These are phyloP conservation scores for Hemerocallis citrina DNA, from an alignment of 106 monocot species.

Conservation along the genomic window DNA sequence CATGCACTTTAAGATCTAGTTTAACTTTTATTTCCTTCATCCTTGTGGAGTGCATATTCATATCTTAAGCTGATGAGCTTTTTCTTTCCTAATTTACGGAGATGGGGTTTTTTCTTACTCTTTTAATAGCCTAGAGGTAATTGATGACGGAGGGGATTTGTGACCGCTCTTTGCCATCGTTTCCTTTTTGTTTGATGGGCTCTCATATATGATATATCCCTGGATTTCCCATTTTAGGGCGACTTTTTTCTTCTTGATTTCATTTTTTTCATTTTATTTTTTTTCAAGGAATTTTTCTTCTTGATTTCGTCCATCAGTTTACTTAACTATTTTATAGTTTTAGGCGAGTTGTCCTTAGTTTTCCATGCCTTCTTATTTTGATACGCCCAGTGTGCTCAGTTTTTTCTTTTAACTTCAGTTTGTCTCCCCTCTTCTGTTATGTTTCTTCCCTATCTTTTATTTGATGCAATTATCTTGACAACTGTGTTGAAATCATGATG, in stretches of 20 bases:
- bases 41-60: background rate
- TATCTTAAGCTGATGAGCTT: background rate
- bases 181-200: background rate
- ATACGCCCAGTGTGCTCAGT: background rate
- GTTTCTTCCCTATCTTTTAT: too few species aligned
- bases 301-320: background rate
- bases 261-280: too few species aligned
- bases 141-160: too few species aligned
- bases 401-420: background rate
- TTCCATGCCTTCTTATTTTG: background rate
- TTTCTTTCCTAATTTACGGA: background rate
- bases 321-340: background rate
- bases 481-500: constrained; percentile 1
- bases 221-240: background rate
- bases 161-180: background rate
- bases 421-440: too few species aligned
- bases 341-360: background rate
- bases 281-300: too few species aligned
- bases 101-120: background rate
- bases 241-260: background rate
- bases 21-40: background rate
- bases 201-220: background rate
- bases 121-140: too few species aligned
- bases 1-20: background rate
- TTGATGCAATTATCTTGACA: background rate